Percentiles rank a stretch among this genome's conserved stretches.
These are phyloP conservation scores for Hanseniaspora valbyensis DNA, from an alignment of 805 yeast species.

Conservation along the genomic window DNA sequence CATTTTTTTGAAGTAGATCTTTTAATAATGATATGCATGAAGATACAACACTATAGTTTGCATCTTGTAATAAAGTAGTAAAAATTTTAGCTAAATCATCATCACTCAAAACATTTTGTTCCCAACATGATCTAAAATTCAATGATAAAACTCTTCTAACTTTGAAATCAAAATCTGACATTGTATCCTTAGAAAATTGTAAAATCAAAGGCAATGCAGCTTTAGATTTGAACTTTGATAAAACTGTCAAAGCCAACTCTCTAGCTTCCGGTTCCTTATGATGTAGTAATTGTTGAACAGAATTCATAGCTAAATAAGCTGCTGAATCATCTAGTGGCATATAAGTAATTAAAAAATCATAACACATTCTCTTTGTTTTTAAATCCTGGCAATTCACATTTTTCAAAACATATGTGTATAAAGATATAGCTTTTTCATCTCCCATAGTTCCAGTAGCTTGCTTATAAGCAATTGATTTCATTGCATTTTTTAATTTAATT, in stretches of 20 bases:
- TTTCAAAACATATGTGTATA: constrained; percentile 80
- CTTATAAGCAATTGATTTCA: constrained; percentile 43
- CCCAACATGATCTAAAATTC: constrained; percentile 56
- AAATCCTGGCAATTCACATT: constrained; percentile 60
- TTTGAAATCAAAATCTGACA: constrained; percentile 58
- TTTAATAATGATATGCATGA: constrained; percentile 51
- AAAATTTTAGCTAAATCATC: constrained; percentile 43
- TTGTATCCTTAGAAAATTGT: constrained; percentile 57
- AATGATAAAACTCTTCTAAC: constrained; percentile 59
- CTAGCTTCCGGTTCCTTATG: constrained; percentile 62
- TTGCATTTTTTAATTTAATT: constrained; percentile 49
- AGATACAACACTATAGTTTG: constrained; percentile 55
- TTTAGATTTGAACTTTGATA: constrained; percentile 73
- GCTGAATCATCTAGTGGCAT: constrained; percentile 80
- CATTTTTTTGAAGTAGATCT: constrained; percentile 39
- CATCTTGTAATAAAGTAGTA: constrained; percentile 49
- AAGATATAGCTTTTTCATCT: constrained; percentile 32
- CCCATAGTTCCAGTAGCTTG: constrained; percentile 34
- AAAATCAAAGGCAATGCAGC: constrained; percentile 71
- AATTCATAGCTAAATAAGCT: constrained; percentile 80
- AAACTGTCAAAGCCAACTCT: constrained; percentile 62
- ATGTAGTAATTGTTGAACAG: constrained; percentile 71
- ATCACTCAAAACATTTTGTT: constrained; percentile 23
- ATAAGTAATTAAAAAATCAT: constrained; percentile 59
- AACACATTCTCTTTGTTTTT: constrained; percentile 63